Percentiles rank a stretch among this genome's conserved stretches.
Evolutionary conservation across 2,329 filamentous ascomycete species (phyloP).

Genomic region (Cryphonectria radicalis): DNA sequence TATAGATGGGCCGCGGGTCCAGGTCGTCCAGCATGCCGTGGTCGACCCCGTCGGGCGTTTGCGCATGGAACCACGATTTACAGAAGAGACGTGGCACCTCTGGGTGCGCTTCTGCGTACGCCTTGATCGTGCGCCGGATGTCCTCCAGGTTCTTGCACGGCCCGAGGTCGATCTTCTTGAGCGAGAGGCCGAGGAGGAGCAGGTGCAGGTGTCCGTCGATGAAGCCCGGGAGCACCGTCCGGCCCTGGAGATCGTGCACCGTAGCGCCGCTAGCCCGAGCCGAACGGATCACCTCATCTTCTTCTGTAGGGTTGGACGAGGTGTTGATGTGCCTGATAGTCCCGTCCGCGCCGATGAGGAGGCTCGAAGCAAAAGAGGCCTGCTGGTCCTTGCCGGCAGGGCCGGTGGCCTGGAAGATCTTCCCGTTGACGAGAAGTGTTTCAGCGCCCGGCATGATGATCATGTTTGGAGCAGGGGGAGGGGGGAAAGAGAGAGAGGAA

Average conservation of each 20-base stretch:
- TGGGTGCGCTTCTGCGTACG: constrained; percentile 51
- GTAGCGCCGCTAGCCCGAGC: constrained; percentile 35
- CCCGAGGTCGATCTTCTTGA: constrained; percentile 54
- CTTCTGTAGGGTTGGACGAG: constrained; percentile 34
- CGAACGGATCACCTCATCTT: constrained; percentile 32
- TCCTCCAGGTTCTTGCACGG: constrained; percentile 51
- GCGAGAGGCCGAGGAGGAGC: constrained; percentile 57
- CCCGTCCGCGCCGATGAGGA: constrained; percentile 41
- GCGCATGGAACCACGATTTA: constrained; percentile 59
- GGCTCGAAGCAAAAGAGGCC: constrained; percentile 42
- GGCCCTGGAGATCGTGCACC: constrained; percentile 43
- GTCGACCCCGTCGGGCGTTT: constrained; percentile 55
- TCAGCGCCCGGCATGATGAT: constrained; percentile 14
- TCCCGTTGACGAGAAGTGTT: constrained; percentile 50
- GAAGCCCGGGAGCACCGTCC: constrained; percentile 56
- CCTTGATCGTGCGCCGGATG: constrained; percentile 51
- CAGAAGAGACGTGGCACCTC: constrained; percentile 52
- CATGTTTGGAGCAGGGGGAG: constrained; percentile 6
- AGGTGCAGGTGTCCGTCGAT: constrained; percentile 64
- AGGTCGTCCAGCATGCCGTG: constrained; percentile 56
- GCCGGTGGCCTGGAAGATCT: constrained; percentile 47
- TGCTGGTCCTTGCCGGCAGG: constrained; percentile 33
- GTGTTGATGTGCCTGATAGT: constrained; percentile 44
- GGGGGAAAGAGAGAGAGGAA: background rate
- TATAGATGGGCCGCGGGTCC: constrained; percentile 56